Conservation (phyloP, 192 early-diverging fungal genomes). For the Umbelopsis isabellina region DNA sequence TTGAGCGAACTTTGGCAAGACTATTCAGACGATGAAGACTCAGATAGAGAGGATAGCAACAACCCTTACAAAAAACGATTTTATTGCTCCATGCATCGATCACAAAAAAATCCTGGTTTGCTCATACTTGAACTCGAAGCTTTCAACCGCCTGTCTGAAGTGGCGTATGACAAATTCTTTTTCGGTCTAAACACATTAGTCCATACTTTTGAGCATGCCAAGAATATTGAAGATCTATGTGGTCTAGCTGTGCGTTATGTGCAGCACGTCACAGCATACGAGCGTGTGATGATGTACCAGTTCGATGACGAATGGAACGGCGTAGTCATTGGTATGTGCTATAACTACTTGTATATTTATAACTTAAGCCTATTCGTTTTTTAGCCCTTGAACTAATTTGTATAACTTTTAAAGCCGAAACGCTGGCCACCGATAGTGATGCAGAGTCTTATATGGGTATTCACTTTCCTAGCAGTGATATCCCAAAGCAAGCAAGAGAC, state of each 20-base stretch:
- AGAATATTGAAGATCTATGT: constrained; percentile 6
- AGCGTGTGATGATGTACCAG: constrained; percentile 24
- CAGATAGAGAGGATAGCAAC: background rate
- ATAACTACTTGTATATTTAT: background rate
- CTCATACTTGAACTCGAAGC: constrained; percentile 7
- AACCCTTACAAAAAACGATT: constrained; percentile 11
- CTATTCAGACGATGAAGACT: constrained; percentile 2
- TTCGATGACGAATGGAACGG: constrained; percentile 23
- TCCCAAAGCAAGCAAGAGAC: constrained; percentile 23
- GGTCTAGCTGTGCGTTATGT: constrained; percentile 9
- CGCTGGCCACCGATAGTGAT: background rate
- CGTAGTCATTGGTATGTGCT: constrained; percentile 5
- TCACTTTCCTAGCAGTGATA: constrained; percentile 15
- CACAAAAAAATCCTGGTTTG: background rate
- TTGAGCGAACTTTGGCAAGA: background rate
- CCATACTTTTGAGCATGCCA: constrained; percentile 16
- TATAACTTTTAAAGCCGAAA: background rate
- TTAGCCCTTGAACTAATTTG: background rate
- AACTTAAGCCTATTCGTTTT: background rate
- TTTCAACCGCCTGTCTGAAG: constrained; percentile 3
- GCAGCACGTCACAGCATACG: constrained; percentile 8
- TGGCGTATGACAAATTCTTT: constrained; percentile 20
- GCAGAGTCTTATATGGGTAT: constrained; percentile 20
- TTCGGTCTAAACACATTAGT: constrained; percentile 15
- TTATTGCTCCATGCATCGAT: constrained; percentile 17